These are phyloP conservation scores for Cornus suecica DNA, from an alignment of 148 eudicot species.

Conservation along the genomic window DNA sequence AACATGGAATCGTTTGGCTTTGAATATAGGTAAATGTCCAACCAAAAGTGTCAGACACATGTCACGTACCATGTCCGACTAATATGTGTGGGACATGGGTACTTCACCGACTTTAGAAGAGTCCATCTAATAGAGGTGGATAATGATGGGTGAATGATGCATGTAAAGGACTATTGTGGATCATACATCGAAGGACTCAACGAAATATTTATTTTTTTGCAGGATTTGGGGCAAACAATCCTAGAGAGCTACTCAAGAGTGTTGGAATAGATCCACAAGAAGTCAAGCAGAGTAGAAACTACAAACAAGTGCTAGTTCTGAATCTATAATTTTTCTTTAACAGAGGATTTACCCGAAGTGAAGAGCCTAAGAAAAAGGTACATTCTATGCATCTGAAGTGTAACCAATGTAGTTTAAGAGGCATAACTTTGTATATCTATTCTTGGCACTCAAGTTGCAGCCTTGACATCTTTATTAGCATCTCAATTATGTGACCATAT, in stretches of 20 bases:
- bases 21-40: too few species aligned
- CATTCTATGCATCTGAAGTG: neutral
- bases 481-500: neutral
- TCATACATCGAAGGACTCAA: neutral
- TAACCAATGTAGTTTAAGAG: neutral
- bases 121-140: too few species aligned
- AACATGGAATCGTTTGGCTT: too few species aligned
- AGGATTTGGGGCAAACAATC: slow-evolving; percentile 95
- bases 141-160: neutral
- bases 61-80: too few species aligned
- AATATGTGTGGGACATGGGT: too few species aligned
- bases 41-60: too few species aligned
- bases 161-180: neutral
- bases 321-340: neutral
- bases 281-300: slow-evolving; percentile 35
- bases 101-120: too few species aligned
- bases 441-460: neutral
- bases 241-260: slow-evolving; percentile 98
- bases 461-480: neutral
- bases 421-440: neutral
- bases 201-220: slow-evolving; percentile 22
- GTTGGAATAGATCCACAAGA: slow-evolving; percentile 64
- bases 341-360: neutral
- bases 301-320: too few species aligned
- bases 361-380: slow-evolving; percentile 2